A percentile compares a stretch with the other conserved stretches of the same genome.
Conservation (phyloP, 2,329 filamentous ascomycete species). For the Fusarium pseudonygamai region DNA sequence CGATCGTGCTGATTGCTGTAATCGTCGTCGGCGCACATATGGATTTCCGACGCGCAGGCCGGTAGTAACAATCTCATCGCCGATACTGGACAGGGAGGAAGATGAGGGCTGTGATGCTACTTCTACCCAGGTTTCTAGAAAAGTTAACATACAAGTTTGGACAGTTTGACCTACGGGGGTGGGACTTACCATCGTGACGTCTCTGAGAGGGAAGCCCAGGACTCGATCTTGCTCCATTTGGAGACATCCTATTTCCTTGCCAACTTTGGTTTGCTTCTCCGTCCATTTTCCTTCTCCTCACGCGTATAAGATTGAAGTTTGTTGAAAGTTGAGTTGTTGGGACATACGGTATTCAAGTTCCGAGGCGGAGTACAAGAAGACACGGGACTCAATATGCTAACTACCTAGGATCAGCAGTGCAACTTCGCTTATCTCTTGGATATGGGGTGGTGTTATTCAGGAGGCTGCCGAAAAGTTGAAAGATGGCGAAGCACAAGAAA, state of each 20-base stretch:
- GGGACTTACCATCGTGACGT: conserved; percentile 50
- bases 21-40: conserved; percentile 68
- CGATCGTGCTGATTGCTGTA: conserved; percentile 46
- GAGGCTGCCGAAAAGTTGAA: not conserved
- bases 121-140: conserved; percentile 93
- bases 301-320: conserved; percentile 7
- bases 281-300: conserved; percentile 39
- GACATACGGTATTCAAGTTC: conserved; percentile 29
- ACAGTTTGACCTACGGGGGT: not conserved
- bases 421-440: conserved; percentile 37
- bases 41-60: conserved; percentile 80
- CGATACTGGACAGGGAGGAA: conserved; percentile 86
- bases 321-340: conserved; percentile 8
- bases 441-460: conserved; percentile 21
- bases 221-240: conserved; percentile 43
- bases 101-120: conserved; percentile 92
- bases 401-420: conserved; percentile 16
- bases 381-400: conserved; percentile 13
- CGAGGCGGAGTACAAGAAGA: conserved; percentile 18
- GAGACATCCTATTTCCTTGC: conserved; percentile 40
- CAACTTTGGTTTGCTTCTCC: conserved; percentile 41
- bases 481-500: not conserved
- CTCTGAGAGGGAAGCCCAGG: conserved; percentile 47
- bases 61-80: conserved; percentile 90
- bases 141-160: conserved; percentile 16